Conservation (phyloP, 148 eudicot species). For the Rhododendron vialii region DNA sequence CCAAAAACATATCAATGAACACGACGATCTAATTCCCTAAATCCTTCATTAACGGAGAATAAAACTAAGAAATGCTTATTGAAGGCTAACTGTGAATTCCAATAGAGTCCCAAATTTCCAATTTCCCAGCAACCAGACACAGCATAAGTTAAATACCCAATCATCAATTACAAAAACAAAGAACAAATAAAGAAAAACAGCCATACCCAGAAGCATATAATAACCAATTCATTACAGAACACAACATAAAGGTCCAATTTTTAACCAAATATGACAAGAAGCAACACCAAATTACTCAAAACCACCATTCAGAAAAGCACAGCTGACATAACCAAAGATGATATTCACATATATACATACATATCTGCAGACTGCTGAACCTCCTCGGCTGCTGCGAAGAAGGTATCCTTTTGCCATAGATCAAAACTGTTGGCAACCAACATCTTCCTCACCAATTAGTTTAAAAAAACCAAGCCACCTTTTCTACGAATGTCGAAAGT, state of each 20-base stretch:
- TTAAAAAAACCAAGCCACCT: background rate
- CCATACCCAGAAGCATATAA: background rate
- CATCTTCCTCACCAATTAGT: conserved; percentile 35
- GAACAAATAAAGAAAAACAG: background rate
- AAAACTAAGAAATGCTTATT: background rate
- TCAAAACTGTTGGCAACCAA: conserved; percentile 90
- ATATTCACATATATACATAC: conserved; percentile 31
- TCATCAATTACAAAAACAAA: background rate
- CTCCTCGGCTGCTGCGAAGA: conserved; percentile 91
- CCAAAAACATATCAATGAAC: background rate
- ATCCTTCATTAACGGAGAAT: background rate
- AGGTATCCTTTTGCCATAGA: conserved; percentile 87
- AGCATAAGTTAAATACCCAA: background rate
- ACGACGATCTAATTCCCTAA: background rate
- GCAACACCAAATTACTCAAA: background rate
- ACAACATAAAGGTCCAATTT: background rate
- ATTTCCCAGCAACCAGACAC: background rate
- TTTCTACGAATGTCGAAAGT: background rate
- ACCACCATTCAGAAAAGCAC: conserved; percentile 5
- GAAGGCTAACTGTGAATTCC: background rate
- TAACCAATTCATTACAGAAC: background rate
- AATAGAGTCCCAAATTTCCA: background rate
- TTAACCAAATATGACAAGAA: background rate
- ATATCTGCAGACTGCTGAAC: conserved; percentile 92
- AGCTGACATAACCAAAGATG: background rate